Conservation (phyloP, 2,329 filamentous ascomycete species). For the Domatiomyces globalis region DNA sequence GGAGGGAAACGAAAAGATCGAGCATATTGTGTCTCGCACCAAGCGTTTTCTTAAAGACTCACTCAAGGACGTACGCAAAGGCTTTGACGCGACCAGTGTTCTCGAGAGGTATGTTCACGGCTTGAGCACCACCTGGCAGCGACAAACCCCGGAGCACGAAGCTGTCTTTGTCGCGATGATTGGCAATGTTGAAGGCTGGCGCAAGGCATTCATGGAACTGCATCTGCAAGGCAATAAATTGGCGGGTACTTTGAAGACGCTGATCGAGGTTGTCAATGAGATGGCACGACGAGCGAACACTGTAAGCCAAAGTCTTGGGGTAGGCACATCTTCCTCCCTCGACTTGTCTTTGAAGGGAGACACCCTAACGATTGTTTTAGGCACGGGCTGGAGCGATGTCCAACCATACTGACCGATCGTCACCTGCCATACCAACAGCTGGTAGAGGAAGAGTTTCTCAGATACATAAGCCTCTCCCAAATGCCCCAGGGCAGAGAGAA, state of each 20-base stretch:
- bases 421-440: no score
- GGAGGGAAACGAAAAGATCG: slow-evolving; percentile 78
- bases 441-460: not conserved
- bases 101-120: slow-evolving; percentile 61
- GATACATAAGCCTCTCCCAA: not conserved
- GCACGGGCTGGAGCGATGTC: not conserved
- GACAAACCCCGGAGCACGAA: slow-evolving; percentile 44
- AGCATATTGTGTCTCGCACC: slow-evolving; percentile 74
- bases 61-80: slow-evolving; percentile 64
- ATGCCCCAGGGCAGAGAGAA: not conserved
- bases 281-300: slow-evolving; percentile 76
- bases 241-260: slow-evolving; percentile 53
- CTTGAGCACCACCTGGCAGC: slow-evolving; percentile 48
- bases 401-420: no score
- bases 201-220: slow-evolving; percentile 61
- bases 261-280: slow-evolving; percentile 65
- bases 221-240: slow-evolving; percentile 58
- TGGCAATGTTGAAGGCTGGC: slow-evolving; percentile 84
- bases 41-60: slow-evolving; percentile 61
- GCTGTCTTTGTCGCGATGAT: slow-evolving; percentile 82
- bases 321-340: not conserved
- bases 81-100: slow-evolving; percentile 59
- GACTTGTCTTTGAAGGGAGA: not conserved
- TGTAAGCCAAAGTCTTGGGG: slow-evolving; percentile 46
- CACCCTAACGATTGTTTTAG: not conserved